Evolutionary conservation across 805 yeast species (phyloP).

Genomic region (Candida succiphila): DNA sequence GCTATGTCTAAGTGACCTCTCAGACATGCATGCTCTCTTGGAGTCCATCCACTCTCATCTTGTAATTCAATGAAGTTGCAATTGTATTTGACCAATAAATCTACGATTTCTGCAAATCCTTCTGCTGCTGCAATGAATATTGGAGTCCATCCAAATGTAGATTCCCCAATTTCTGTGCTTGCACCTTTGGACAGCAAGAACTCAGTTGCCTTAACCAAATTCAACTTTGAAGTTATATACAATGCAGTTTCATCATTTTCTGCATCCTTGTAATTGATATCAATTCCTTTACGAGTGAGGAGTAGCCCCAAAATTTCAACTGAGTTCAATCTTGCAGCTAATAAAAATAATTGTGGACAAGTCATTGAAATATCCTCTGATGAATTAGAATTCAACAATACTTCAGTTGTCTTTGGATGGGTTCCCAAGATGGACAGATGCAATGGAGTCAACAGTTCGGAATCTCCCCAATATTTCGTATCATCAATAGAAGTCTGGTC

Average conservation of each 20-base stretch:
- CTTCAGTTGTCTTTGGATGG: slow-evolving; percentile 68
- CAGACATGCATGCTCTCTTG: slow-evolving; percentile 92
- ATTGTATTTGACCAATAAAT: slow-evolving; percentile 39
- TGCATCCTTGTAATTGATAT: slow-evolving; percentile 51
- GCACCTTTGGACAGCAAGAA: slow-evolving; percentile 52
- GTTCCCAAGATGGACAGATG: slow-evolving; percentile 76
- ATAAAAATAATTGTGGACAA: slow-evolving; percentile 48
- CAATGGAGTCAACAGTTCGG: slow-evolving; percentile 71
- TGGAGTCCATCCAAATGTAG: slow-evolving; percentile 90
- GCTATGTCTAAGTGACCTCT: slow-evolving; percentile 78
- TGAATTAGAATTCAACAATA: slow-evolving; percentile 38
- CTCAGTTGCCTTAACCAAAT: slow-evolving; percentile 41
- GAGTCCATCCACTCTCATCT: slow-evolving; percentile 92
- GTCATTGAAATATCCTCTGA: slow-evolving; percentile 24
- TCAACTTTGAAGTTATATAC: slow-evolving; percentile 68
- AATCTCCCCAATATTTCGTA: slow-evolving; percentile 56
- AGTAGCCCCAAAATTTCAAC: slow-evolving; percentile 45
- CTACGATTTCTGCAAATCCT: slow-evolving; percentile 53
- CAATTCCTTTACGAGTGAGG: slow-evolving; percentile 45
- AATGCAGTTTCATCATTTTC: slow-evolving; percentile 70
- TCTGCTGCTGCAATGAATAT: slow-evolving; percentile 84
- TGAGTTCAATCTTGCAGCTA: slow-evolving; percentile 61
- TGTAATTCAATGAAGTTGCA: slow-evolving; percentile 44
- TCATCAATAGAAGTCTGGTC: slow-evolving; percentile 44
- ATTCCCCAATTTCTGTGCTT: slow-evolving; percentile 65